Base-by-base conservation (phyloP, 2,329 filamentous ascomycete species). In the Elsinoe necatrix region DNA sequence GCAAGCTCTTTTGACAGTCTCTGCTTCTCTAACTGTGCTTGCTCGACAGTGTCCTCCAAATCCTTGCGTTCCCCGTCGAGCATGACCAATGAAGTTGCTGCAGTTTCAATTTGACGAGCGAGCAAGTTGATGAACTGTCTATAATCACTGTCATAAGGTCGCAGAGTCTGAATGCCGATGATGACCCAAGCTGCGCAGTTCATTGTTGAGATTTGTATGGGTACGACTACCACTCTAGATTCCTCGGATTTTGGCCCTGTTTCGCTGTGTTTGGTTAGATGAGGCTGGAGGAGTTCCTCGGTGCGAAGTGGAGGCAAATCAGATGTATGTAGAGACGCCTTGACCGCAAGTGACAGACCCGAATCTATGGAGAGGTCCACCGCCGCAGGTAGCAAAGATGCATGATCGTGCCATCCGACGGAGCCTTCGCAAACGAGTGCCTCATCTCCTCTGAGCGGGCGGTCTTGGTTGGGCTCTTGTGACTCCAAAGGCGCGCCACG, bases 1-100 rank as follows among this genome's bases (percentile, higher is more conserved):
- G 31, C 54, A 8, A 56, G 54, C 42, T 56, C 54, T 25, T 48
- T 34, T 9, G 39, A 29, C 16, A 56, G 29, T 21, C 42, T 23
- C 18, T 47, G 54, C n/a, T 47, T 35, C 27, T 56, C 54, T 14
- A 56, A 9, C 11, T 35, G 20, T 11, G 54, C 54, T 25, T 21
- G 3, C 23, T 56, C 54, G 35, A 45, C 54, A 2, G 37, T 23
- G 16, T 8, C 12, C 20, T 56, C 41, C 23, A 56, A 6, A 6
- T 11, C 21, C 21, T 48, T 56, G 12, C 39, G n/a, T 27, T 56
- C 54, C 20, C 35, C 54, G 1, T 27, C 54, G 2, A 56, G 16
- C 14, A 21, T 25, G 14, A 56, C 27, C 2, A 56, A 37, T 11
- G 54, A 42, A 7, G 41, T 37, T 25, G 54, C 54, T 9, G 18